These are phyloP conservation scores for Candida multigemmis DNA, from an alignment of 805 yeast genomes.

Conservation along the genomic window DNA sequence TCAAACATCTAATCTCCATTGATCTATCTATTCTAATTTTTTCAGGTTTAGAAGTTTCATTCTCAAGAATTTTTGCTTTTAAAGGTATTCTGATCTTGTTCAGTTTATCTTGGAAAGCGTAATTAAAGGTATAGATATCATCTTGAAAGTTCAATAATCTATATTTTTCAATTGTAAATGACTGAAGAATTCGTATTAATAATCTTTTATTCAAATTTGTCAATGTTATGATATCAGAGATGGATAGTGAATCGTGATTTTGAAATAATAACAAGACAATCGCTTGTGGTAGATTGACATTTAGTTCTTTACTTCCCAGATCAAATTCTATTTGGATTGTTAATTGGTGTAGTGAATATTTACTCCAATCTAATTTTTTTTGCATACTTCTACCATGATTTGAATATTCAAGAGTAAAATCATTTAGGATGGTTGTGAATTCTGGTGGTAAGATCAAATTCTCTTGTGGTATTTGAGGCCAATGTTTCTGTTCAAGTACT, in stretches of 20 bases:
- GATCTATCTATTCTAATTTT: slow-evolving; percentile 12
- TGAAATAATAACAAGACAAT: slow-evolving; percentile 29
- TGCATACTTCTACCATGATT: slow-evolving; percentile 10
- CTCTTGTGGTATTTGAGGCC: slow-evolving; percentile 31
- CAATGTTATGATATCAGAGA: slow-evolving; percentile 10
- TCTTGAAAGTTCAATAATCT: slow-evolving; percentile 12
- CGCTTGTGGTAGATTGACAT: slow-evolving; percentile 37
- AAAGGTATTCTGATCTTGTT: slow-evolving; percentile 19
- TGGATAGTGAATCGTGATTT: slow-evolving; percentile 9
- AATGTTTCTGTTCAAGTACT: slow-evolving; percentile 22
- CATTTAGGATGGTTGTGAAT: slow-evolving; percentile 9
- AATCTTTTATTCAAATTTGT: slow-evolving; percentile 26
- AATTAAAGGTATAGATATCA: slow-evolving; percentile 11
- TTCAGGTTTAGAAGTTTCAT: slow-evolving; percentile 1
- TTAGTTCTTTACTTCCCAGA: slow-evolving; percentile 19
- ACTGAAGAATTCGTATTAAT: slow-evolving; percentile 17
- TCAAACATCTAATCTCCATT: slow-evolving; percentile 16
- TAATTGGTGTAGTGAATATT: slow-evolving; percentile 32
- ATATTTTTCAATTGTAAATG: slow-evolving; percentile 21
- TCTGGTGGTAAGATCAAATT: slow-evolving; percentile 14
- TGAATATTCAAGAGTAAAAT: slow-evolving; percentile 13
- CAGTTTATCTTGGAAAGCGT: slow-evolving; percentile 17
- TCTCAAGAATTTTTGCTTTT: slow-evolving; percentile 7
- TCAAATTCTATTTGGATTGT: slow-evolving; percentile 21
- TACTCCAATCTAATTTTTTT: slow-evolving; percentile 31